Evolutionary conservation across 768 basidiomycete species (phyloP), one percentile per base, ranked within the genome.

Genomic region (Pulveroboletus sp.): DNA sequence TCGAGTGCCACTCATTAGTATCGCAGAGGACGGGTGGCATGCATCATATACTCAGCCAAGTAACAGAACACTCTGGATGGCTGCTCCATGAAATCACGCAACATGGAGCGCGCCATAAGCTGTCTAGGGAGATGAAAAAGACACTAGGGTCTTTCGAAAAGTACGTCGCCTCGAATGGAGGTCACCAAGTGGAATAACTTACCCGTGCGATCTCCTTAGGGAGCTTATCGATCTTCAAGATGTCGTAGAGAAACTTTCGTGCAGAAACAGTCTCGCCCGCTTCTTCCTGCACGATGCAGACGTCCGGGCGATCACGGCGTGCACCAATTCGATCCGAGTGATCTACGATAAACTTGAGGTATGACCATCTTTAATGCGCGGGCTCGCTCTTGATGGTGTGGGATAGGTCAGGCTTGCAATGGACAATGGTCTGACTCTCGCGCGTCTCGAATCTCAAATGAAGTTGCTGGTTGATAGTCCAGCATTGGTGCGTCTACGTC

Each of bases 11-110:
- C n/a, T 23, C 51, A 20, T 0, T 1, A 12, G 9, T 45, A n/a
- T 43, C 4, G 9, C 20, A 58, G 56, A 46, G 24, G 19, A 58
- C 58, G 45, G 47, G 39, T 0, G 56, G 56, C 3, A 27, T 36
- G 6, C 57, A 58, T 32, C 56, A 58, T 29, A 23, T 38, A 16
- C 50, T 50, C 14, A 29, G 12, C 12, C 45, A 50, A 26, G 48
- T 58, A 11, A 24, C 58, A 17, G 51, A 58, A 27, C 37, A 34
- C 11, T 54, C 57, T 30, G 56, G 48, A 8, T 54, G 51, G 45
- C 11, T 58, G 12, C 51, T 58, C 5, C 31, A 58, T 1, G 47
- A 54, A 11, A 58, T 54, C 10, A 29, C 38, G 1, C 42, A 23
- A 24, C 24, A 36, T 8, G 47, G 34, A 8, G 24, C 31, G n/a